phyloP scores from a whole-genome alignment of 2,329 filamentous ascomycete genomes.

The Neonectria magnoliae region DNA sequence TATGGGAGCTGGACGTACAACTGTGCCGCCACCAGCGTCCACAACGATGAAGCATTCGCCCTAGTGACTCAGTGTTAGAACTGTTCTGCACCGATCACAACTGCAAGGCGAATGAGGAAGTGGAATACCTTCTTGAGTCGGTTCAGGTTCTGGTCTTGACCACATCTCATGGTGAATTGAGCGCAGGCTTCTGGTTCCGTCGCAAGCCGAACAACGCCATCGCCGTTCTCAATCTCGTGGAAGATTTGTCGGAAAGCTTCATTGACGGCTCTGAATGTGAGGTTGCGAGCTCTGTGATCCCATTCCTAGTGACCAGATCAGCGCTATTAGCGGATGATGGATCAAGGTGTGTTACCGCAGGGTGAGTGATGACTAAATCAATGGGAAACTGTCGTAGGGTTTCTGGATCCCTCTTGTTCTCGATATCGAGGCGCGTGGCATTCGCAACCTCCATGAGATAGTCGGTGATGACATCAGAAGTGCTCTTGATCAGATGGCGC shows the following conservation, averaged over 20 bases:
- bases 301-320: constrained; percentile 12
- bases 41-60: constrained; percentile 28
- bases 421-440: constrained; percentile 14
- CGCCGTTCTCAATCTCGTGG: neutral
- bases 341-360: neutral
- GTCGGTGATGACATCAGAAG: constrained; percentile 23
- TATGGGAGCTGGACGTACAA: constrained; percentile 9
- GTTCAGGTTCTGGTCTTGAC: neutral
- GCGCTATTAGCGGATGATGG: neutral
- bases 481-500: constrained; percentile 21
- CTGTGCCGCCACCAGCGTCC: constrained; percentile 29
- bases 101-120: neutral
- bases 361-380: constrained; percentile 27
- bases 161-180: constrained; percentile 21
- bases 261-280: constrained; percentile 26
- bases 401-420: constrained; percentile 3
- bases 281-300: constrained; percentile 23
- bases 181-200: constrained; percentile 29
- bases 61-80: neutral
- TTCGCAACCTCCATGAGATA: constrained; percentile 20
- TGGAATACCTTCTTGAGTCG: constrained; percentile 12
- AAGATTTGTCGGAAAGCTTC: constrained; percentile 19
- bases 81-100: neutral
- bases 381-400: constrained; percentile 16
- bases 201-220: constrained; percentile 7